These are phyloP conservation scores for Aaosphaeria pasadenensis DNA, from an alignment of 2,329 filamentous ascomycete genomes.

Conservation along the genomic window DNA sequence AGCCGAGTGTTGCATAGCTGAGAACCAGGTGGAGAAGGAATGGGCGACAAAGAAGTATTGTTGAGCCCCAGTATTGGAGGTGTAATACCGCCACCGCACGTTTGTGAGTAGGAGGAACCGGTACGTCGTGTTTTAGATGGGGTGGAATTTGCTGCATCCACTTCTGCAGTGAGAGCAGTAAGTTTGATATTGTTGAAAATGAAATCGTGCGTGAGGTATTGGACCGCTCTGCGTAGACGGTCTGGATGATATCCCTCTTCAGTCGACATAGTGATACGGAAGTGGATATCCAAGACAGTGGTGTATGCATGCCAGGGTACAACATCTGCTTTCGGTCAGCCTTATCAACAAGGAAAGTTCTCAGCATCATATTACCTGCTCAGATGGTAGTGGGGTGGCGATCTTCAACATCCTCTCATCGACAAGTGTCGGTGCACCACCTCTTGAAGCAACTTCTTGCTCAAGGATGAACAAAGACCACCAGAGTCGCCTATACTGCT, in stretches of 20 bases:
- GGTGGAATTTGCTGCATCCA: slow-evolving; percentile 32
- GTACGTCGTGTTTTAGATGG: slow-evolving; percentile 29
- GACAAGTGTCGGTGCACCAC: slow-evolving; percentile 32
- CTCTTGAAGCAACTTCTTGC: slow-evolving; percentile 33
- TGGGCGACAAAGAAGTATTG: slow-evolving; percentile 30
- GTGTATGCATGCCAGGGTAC: slow-evolving; percentile 33
- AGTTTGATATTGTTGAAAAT: slow-evolving; percentile 31
- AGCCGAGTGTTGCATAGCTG: slow-evolving; percentile 17
- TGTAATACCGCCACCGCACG: slow-evolving; percentile 34
- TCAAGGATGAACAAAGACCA: slow-evolving; percentile 37
- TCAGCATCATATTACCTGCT: slow-evolving; percentile 16
- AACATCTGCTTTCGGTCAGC: slow-evolving; percentile 17
- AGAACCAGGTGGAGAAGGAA: slow-evolving; percentile 35
- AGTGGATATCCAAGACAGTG: slow-evolving; percentile 29
- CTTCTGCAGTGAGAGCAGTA: slow-evolving; percentile 28
- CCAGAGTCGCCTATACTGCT: slow-evolving; percentile 36
- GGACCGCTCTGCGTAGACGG: slow-evolving; percentile 31
- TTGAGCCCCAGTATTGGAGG: slow-evolving; percentile 34
- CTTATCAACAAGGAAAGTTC: not conserved
- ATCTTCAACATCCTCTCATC: slow-evolving; percentile 32
- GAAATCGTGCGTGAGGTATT: slow-evolving; percentile 23
- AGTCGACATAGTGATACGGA: slow-evolving; percentile 28
- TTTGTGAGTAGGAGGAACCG: slow-evolving; percentile 29
- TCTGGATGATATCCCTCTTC: slow-evolving; percentile 33
- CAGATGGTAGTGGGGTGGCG: slow-evolving; percentile 28